A percentile compares a stretch with the other conserved stretches of the same genome.
Evolutionary conservation across 2,329 filamentous ascomycete genomes (phyloP).

Genomic region (Epichloe elymi): DNA sequence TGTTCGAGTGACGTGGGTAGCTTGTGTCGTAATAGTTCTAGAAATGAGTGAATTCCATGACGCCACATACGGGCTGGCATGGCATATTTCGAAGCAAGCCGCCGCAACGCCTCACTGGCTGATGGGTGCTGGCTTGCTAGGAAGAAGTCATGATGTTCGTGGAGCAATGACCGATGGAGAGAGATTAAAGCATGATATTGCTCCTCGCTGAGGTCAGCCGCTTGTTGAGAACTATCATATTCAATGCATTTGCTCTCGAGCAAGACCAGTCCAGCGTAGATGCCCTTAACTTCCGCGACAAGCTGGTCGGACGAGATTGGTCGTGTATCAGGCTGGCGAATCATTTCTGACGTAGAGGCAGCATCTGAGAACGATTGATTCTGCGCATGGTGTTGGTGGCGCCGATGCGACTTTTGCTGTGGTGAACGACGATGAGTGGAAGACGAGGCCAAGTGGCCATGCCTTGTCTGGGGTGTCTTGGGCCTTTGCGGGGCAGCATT

Average conservation of each 20-base stretch:
- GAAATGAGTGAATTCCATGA: conserved; percentile 75
- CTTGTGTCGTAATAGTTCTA: conserved; percentile 62
- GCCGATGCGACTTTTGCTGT: conserved; percentile 1
- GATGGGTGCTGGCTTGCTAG: conserved; percentile 77
- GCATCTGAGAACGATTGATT: conserved; percentile 2
- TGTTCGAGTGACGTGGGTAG: conserved; percentile 70
- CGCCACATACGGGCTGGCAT: conserved; percentile 95
- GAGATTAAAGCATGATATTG: conserved; percentile 80
- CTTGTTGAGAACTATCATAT: conserved; percentile 49
- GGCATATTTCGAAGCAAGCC: conserved; percentile 65
- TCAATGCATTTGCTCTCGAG: conserved; percentile 82
- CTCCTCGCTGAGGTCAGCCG: conserved; percentile 40
- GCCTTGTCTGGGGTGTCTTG: conserved; percentile 4
- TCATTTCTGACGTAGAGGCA: conserved; percentile 5
- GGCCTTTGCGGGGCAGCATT: not conserved
- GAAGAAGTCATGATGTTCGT: conserved; percentile 80
- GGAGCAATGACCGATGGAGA: conserved; percentile 64
- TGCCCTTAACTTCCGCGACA: conserved; percentile 67
- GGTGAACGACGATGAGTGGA: conserved; percentile 2
- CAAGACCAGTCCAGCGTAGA: conserved; percentile 73
- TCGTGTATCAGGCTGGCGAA: conserved; percentile 43
- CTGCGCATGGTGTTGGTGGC: not conserved
- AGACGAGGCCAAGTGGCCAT: not conserved
- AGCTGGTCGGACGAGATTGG: conserved; percentile 68
- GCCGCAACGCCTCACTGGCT: conserved; percentile 51